Evolutionary conservation across 2,329 filamentous ascomycete species (phyloP).

Genomic region (Colletotrichum incanum): DNA sequence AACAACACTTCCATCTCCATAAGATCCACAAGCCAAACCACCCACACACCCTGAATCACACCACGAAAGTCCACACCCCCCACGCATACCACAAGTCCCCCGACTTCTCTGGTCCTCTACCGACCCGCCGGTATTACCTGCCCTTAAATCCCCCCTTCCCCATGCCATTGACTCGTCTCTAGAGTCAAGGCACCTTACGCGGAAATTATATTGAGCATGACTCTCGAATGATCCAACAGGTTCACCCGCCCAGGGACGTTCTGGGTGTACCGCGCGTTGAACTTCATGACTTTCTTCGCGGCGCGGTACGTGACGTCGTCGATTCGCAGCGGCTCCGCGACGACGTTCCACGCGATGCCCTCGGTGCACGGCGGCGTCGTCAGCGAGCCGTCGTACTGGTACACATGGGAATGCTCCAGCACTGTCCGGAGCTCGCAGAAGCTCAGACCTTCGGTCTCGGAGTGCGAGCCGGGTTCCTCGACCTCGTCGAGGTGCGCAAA

Average conservation of each 20-base stretch:
- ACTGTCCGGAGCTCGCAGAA: conserved; percentile 58
- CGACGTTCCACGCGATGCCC: conserved; percentile 68
- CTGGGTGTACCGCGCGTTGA: conserved; percentile 71
- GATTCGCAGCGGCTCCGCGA: conserved; percentile 63
- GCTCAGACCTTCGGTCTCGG: conserved; percentile 56
- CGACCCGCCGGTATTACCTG: neutral
- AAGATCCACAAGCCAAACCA: conserved; percentile 2
- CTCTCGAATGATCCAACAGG: conserved; percentile 50
- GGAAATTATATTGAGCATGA: conserved; percentile 26
- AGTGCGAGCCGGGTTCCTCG: conserved; percentile 55
- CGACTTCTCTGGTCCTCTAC: neutral
- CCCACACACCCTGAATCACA: neutral
- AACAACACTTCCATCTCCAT: neutral
- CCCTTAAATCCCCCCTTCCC: neutral
- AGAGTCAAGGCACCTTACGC: neutral
- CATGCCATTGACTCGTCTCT: neutral
- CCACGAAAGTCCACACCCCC: neutral
- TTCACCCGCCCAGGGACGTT: conserved; percentile 63
- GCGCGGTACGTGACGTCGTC: conserved; percentile 64
- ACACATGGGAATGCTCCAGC: conserved; percentile 57
- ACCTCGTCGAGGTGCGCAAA: conserved; percentile 58
- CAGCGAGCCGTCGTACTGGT: conserved; percentile 71
- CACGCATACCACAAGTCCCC: neutral
- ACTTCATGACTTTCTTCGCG: conserved; percentile 68
- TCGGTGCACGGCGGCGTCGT: conserved; percentile 76